phyloP scores from a whole-genome alignment of 768 basidiomycete genomes.

The Mycena amicta region DNA sequence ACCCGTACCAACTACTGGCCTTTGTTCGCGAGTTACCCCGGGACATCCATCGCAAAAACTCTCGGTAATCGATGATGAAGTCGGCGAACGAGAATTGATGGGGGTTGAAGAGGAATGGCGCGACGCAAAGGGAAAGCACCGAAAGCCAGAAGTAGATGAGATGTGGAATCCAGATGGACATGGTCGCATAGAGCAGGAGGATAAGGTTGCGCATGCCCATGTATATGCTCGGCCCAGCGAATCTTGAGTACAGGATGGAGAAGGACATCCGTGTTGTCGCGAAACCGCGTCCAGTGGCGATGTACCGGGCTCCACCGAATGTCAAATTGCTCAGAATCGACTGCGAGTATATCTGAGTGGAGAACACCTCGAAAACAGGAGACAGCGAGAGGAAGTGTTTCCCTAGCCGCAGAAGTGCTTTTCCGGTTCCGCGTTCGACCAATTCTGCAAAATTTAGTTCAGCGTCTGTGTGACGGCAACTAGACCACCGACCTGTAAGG shows the following conservation, averaged over 20 bases:
- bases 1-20: conserved; percentile 98
- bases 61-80: conserved; percentile 98
- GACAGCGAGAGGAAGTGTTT: conserved; percentile 98
- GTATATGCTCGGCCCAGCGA: conserved; percentile 99
- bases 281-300: conserved; percentile 98
- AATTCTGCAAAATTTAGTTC: conserved; percentile 59
- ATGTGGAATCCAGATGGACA: conserved; percentile 92
- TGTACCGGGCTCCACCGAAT: conserved; percentile 98
- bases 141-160: conserved; percentile 99
- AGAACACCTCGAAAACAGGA: conserved; percentile 98
- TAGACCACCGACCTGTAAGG: conserved; percentile 75
- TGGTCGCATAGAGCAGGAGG: conserved; percentile 85
- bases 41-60: conserved; percentile 99
- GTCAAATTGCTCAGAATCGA: conserved; percentile 96
- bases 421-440: conserved; percentile 93
- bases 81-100: conserved; percentile 98
- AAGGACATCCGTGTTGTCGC: conserved; percentile 96
- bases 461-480: not conserved
- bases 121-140: conserved; percentile 90
- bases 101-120: conserved; percentile 99
- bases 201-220: conserved; percentile 95
- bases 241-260: conserved; percentile 95
- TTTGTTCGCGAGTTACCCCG: conserved; percentile 96
- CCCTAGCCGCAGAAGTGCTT: conserved; percentile 88
- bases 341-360: conserved; percentile 97